Evolutionary conservation across 1,139 yeast species (phyloP), one percentile per base, ranked within the genome.

Genomic region (Suhomyces wounanorum): DNA sequence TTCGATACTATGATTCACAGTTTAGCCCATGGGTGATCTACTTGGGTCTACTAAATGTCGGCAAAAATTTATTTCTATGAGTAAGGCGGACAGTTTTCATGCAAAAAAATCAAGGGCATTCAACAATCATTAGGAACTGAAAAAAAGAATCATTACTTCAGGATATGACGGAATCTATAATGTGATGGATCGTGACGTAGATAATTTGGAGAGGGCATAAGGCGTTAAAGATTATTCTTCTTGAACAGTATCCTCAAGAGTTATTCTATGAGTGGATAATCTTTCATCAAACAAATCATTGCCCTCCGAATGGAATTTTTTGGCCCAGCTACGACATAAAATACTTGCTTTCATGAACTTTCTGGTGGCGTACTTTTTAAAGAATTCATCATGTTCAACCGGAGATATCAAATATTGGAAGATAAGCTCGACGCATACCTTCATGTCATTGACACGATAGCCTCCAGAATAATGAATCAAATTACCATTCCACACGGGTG

Each of bases 401-500:
- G 96, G 96, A 43, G 85, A 79, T 42, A 85, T 82, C 58, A 94
- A 76, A 67, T 89, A 92, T 64, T 87, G 89, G 66, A 89, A 79
- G 60, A 92, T 82, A 73, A 87, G 77, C 56, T 83, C 85, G 49
- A 89, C 82, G 53, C 90, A 85, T 39, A 87, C 87, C 58, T 78
- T 78, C 73, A 94, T 74, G 59, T 88, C 91, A 31, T 76, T 79
- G 53, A 85, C 86, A 30, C 85, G 81, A 69, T 90, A 91, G n/a
- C 96, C 97, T 33, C 97, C 97, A 37, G 95, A 85, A 68, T 91
- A 92, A 67, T 90, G 96, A 49, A 87, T 83, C 58, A 91, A 76
- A 68, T 90, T 91, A 8, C 89, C 89, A 64, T 85, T 85, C 94
- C 94, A 86, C n/a, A 74, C 75, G 37, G 89, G 87, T 28, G 77